Evolutionary conservation across 139 green algal species (phyloP), one percentile per base, ranked within the genome.

Genomic region (Haematococcus sp.): DNA sequence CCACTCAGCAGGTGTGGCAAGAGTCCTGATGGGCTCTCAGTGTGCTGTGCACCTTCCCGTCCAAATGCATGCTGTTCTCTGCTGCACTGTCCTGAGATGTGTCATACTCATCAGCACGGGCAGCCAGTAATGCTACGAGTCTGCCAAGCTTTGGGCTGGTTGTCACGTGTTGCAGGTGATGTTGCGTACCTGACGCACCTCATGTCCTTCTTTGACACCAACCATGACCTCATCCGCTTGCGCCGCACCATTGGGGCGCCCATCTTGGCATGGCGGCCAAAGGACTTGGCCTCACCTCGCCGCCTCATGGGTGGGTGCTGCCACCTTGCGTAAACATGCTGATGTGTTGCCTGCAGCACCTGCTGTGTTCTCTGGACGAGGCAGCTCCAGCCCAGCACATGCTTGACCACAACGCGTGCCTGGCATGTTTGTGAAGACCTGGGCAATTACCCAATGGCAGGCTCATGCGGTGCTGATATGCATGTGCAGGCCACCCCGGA

Each of bases 211-310:
- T 73, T 87, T 49, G 13, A 64, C 9, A 33, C 63, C 40, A 84
- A 84, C 34, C 31, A 20, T 17, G 81, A 87, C 44, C 46, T 84
- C n/a, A 9, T 22, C 9, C 58, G 58, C 11, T 30, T 65, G 58
- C 30, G 25, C 30, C 23, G 58, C 11, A 61, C 65, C 35, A 77
- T 87, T 34, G 82, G 78, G 3, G 55, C 60, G 56, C 74, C 71
- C 55, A 74, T 84, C 3, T 23, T 83, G 63, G 28, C 52, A 0
- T 84, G 77, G 82, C 40, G 30, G 27, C 78, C 82, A 17, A 54
- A 43, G 15, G 75, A 60, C 17, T 31, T 83, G n/a, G 35, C 77
- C 3, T 49, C 61, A 68, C 32, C 32, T 2, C 61, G 32, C n/a
- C 28, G 58, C n/a, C 22, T 40, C 58, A 49, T 49, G 40, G 40